Conservation (phyloP, 1,139 yeast genomes). For the Kluyveromyces marxianus region DNA sequence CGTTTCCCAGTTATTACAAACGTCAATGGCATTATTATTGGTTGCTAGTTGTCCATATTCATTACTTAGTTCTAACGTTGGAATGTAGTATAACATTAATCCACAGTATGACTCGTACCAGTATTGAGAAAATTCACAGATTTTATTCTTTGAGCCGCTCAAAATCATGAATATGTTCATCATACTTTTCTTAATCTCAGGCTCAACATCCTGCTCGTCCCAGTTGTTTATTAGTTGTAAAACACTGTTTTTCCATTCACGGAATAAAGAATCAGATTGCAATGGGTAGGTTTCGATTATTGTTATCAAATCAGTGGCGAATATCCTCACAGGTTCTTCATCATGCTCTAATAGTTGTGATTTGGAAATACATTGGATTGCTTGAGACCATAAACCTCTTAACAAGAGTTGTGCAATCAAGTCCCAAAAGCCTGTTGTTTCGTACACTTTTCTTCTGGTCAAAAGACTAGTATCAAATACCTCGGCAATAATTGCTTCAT, state of each 20-base stretch:
- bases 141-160: constrained; percentile 25
- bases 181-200: constrained; percentile 22
- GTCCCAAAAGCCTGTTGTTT: constrained; percentile 59
- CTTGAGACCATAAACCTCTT: constrained; percentile 58
- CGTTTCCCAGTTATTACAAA: constrained; percentile 47
- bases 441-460: constrained; percentile 40
- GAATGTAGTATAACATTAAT: constrained; percentile 55
- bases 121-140: constrained; percentile 28
- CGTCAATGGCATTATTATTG: constrained; percentile 33
- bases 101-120: constrained; percentile 74
- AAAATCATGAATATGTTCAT: constrained; percentile 23
- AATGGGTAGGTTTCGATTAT: constrained; percentile 32
- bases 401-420: constrained; percentile 48
- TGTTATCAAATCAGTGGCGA: constrained; percentile 36
- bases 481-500: constrained; percentile 36
- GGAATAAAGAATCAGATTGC: constrained; percentile 26
- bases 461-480: constrained; percentile 14
- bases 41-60: constrained; percentile 37
- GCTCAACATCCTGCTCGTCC: constrained; percentile 18
- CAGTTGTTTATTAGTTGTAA: constrained; percentile 24
- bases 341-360: constrained; percentile 23
- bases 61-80: constrained; percentile 37
- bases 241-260: constrained; percentile 32
- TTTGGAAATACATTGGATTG: constrained; percentile 40
- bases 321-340: neutral